Conservation (phyloP, 129 eudicot genomes). For the Flaveria bidentis region DNA sequence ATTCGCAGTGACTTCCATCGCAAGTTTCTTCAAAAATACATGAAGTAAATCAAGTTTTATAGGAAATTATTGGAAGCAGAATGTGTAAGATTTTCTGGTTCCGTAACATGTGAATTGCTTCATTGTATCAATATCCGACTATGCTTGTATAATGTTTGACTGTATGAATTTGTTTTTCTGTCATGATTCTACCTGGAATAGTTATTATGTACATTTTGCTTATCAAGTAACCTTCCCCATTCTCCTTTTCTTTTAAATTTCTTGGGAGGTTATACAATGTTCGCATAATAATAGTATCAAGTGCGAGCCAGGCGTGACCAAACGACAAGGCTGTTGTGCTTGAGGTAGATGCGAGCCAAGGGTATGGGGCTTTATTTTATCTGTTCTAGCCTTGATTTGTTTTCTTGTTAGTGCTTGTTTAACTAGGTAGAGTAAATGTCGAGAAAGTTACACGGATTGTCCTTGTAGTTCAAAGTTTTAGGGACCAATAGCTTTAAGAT, state of each 20-base stretch:
- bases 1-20: slow-evolving; percentile 49
- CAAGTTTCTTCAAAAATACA: slow-evolving; percentile 49
- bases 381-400: no score
- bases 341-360: no score
- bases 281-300: no score
- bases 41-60: slow-evolving; percentile 29
- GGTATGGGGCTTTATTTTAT: no score
- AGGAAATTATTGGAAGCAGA: not conserved
- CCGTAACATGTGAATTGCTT: slow-evolving; percentile 6
- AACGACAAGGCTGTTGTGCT: no score
- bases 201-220: slow-evolving; percentile 26
- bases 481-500: no score
- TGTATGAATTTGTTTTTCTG: slow-evolving; percentile 7
- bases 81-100: slow-evolving; percentile 14
- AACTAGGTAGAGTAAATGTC: no score
- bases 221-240: not conserved
- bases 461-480: no score
- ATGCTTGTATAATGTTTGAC: slow-evolving; percentile 23
- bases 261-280: not conserved
- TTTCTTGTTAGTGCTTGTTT: no score
- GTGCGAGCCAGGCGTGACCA: no score
- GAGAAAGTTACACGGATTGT: no score
- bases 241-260: not conserved
- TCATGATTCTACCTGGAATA: slow-evolving; percentile 6
- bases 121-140: not conserved